A percentile compares a stretch with the other conserved stretches of the same genome.
These are phyloP conservation scores for Teratosphaeria gauchensis DNA, from an alignment of 2,329 filamentous ascomycete species.

Conservation along the genomic window DNA sequence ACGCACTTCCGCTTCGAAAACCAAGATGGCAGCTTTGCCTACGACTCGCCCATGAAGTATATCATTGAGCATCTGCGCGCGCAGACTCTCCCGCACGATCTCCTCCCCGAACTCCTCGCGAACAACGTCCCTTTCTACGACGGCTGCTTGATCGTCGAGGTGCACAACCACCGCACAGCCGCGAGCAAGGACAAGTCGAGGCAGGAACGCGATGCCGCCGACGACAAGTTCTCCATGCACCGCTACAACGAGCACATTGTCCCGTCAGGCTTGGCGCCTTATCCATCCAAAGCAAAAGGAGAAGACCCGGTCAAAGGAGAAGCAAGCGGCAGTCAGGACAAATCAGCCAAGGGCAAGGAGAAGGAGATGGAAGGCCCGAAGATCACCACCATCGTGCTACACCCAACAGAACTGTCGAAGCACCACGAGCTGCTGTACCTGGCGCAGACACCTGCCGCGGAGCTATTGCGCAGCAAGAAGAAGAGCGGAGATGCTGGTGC, in stretches of 20 bases:
- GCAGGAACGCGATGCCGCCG: constrained; percentile 44
- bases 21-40: constrained; percentile 84
- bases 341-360: constrained; percentile 37
- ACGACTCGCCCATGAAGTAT: constrained; percentile 83
- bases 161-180: constrained; percentile 74
- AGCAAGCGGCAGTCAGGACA: constrained; percentile 5
- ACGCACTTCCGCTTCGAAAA: constrained; percentile 87
- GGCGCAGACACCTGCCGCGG: constrained; percentile 54
- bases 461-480: constrained; percentile 37
- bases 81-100: constrained; percentile 78
- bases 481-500: constrained; percentile 49
- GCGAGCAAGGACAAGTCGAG: constrained; percentile 37
- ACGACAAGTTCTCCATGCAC: constrained; percentile 74
- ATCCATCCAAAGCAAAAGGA: constrained; percentile 36
- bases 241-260: constrained; percentile 86
- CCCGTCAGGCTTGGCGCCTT: constrained; percentile 75
- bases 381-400: constrained; percentile 70
- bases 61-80: constrained; percentile 66
- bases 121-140: constrained; percentile 78
- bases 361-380: constrained; percentile 39
- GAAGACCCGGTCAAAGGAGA: constrained; percentile 31
- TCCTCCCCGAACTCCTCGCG: constrained; percentile 67
- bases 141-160: constrained; percentile 82
- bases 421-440: constrained; percentile 69
- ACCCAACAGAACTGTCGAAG: constrained; percentile 68